These are phyloP conservation scores for Pythium phragmitis DNA, from an alignment of 352 stramenopile genomes.

Conservation along the genomic window DNA sequence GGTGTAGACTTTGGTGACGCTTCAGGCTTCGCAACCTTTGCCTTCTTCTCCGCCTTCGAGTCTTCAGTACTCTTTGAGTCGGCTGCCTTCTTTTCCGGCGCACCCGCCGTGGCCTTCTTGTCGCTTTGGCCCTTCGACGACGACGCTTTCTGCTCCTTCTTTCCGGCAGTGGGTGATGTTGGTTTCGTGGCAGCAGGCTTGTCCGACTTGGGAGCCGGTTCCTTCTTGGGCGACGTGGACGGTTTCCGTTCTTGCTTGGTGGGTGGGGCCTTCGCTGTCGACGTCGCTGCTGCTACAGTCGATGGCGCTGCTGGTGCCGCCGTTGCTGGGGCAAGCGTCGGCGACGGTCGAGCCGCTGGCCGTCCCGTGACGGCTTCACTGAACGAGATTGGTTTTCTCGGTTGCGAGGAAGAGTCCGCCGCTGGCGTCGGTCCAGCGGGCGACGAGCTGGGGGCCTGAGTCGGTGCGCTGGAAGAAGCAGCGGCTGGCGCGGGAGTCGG, in stretches of 20 bases:
- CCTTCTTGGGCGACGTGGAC: conserved; percentile 20
- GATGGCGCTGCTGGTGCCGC: neutral
- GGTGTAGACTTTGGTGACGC: neutral
- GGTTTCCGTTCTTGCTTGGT: conserved; percentile 20
- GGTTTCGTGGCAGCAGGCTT: conserved; percentile 9
- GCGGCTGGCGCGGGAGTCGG: neutral
- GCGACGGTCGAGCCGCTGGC: conserved; percentile 16
- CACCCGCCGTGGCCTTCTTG: conserved; percentile 11
- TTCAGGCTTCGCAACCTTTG: conserved; percentile 7
- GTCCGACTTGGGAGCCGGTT: conserved; percentile 6
- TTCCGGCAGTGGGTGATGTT: neutral
- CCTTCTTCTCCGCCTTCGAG: conserved; percentile 21
- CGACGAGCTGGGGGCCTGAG: neutral
- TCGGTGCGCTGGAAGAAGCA: neutral
- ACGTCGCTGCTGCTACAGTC: neutral
- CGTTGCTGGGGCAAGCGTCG: conserved; percentile 1
- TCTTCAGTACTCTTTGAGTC: conserved; percentile 13
- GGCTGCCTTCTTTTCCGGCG: conserved; percentile 9
- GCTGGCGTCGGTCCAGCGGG: neutral
- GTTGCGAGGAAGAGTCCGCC: conserved; percentile 10
- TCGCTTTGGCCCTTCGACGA: conserved; percentile 2
- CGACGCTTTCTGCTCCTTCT: conserved; percentile 16
- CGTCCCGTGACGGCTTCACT: conserved; percentile 66
- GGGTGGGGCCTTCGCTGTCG: neutral
- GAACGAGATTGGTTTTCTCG: conserved; percentile 65